Base-by-base conservation (phyloP, 345 rosid genomes). In the Gossypium stocksii region DNA sequence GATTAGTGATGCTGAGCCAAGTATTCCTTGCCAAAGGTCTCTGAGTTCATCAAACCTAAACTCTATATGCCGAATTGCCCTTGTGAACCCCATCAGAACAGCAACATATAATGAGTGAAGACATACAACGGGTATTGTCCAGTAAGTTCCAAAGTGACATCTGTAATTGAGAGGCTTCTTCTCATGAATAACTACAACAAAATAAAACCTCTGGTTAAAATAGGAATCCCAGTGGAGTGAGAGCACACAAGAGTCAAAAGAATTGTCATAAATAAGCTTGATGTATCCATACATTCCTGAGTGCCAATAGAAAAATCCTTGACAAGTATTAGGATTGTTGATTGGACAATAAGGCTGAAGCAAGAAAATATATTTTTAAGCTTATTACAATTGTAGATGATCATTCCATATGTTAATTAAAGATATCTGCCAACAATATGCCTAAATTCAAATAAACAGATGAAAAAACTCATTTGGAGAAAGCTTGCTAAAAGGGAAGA, bases 21-120 rank as follows among this genome's bases (percentile, higher is more conserved):
- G 86, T 66, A 92, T 92, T 56, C 96, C 98, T 77, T 79, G 80
- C 98, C 93, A 90, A 49, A 94, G 92, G 82, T 92, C 97, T 82
- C 78, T 92, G 79, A 94, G 87, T 80, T 94, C 97, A 63, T 92
- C 87, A 82, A 94, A 94, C 59, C 90, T 85, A 79, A 94, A 94
- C 79, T 94, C 97, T 70, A 94, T 82, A 79, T 90, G 98, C 41
- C 87, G 87, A 78, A 92, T 78, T 0, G 90, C 89, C 71, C 86
- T 74, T 9, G 91, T 85, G 77, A 90, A 90, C 67, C 86, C 91
- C 75, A 87, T 72, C 78, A 94, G 80, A 73, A 80, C 80, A 73
- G 86, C 78, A 41, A 94, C 87, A 76, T 89, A 91, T 27, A 83
- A 69, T 3, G 74, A 45, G 72, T 94, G 98, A 54, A 94, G 83